Percentiles rank a stretch among this genome's conserved stretches.
phyloP scores from a whole-genome alignment of 2,329 filamentous ascomycete genomes.

The Aspergillus melleus region DNA sequence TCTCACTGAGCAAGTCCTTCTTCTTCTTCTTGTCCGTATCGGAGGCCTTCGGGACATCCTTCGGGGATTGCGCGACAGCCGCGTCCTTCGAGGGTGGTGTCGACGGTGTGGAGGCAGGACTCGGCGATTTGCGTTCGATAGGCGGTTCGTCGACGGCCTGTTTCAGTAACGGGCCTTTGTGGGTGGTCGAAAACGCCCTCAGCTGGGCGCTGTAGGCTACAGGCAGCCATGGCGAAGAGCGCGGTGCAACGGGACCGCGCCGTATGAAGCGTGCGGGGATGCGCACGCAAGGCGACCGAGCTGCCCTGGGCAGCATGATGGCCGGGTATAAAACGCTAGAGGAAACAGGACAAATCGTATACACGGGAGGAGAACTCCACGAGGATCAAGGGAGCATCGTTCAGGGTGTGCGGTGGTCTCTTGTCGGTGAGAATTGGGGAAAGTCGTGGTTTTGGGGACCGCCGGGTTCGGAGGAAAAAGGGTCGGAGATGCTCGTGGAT shows the following conservation, averaged over 20 bases:
- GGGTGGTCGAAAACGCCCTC: conserved; percentile 32
- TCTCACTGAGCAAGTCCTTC: conserved; percentile 64
- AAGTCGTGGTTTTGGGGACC: conserved; percentile 25
- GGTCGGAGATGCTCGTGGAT: not conserved
- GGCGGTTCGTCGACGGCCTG: conserved; percentile 19
- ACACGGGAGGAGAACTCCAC: not conserved
- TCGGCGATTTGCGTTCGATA: conserved; percentile 14
- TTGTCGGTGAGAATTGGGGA: conserved; percentile 15
- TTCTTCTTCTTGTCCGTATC: conserved; percentile 31
- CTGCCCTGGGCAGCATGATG: conserved; percentile 41
- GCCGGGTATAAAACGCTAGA: conserved; percentile 9
- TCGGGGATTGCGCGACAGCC: conserved; percentile 21
- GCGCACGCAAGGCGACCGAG: conserved; percentile 36
- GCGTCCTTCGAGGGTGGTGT: conserved; percentile 21
- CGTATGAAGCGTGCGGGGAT: conserved; percentile 28
- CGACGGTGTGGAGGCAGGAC: conserved; percentile 10
- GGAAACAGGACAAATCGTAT: conserved; percentile 2
- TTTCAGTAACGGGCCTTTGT: conserved; percentile 21
- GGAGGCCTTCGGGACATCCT: conserved; percentile 22
- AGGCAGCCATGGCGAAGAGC: conserved; percentile 22
- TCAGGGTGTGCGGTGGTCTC: conserved; percentile 11
- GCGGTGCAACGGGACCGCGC: conserved; percentile 26
- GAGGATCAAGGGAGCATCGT: conserved; percentile 27
- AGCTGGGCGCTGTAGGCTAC: conserved; percentile 26
- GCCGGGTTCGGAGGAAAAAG: conserved; percentile 38